A percentile compares a stretch with the other conserved stretches of the same genome.
phyloP scores from a whole-genome alignment of 805 yeast genomes.

The Zygosaccharomyces kombuchaensis region DNA sequence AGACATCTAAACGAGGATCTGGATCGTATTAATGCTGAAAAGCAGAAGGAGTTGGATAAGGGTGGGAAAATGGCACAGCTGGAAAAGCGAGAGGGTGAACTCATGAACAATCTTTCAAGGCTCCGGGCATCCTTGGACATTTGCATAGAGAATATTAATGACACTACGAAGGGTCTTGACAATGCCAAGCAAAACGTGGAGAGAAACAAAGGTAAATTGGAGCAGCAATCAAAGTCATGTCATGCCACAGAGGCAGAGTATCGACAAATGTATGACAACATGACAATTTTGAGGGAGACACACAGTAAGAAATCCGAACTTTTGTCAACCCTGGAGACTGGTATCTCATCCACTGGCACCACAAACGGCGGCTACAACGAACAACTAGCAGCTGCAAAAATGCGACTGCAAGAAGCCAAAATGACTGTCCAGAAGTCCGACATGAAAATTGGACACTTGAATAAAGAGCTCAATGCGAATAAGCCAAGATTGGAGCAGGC shows the following conservation, averaged over 20 bases:
- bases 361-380: conserved; percentile 71
- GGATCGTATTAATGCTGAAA: conserved; percentile 45
- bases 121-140: conserved; percentile 60
- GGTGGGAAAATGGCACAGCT: conserved; percentile 58
- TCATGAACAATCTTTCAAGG: conserved; percentile 64
- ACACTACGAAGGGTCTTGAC: conserved; percentile 42
- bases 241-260: conserved; percentile 44
- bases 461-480: conserved; percentile 44
- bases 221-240: conserved; percentile 38
- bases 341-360: conserved; percentile 78
- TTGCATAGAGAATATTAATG: conserved; percentile 51
- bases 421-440: conserved; percentile 56
- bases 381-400: conserved; percentile 63
- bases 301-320: conserved; percentile 68
- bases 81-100: conserved; percentile 51
- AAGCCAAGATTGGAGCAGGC: conserved; percentile 52
- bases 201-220: conserved; percentile 35
- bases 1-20: conserved; percentile 57
- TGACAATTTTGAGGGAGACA: conserved; percentile 44
- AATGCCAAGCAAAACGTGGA: conserved; percentile 33
- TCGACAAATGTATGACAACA: conserved; percentile 39
- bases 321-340: conserved; percentile 76
- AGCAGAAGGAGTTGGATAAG: conserved; percentile 54
- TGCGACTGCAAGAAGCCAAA: conserved; percentile 47
- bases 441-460: conserved; percentile 54